Evolutionary conservation across 2,329 filamentous ascomycete genomes (phyloP).

Genomic region (Alternaria brassicae): DNA sequence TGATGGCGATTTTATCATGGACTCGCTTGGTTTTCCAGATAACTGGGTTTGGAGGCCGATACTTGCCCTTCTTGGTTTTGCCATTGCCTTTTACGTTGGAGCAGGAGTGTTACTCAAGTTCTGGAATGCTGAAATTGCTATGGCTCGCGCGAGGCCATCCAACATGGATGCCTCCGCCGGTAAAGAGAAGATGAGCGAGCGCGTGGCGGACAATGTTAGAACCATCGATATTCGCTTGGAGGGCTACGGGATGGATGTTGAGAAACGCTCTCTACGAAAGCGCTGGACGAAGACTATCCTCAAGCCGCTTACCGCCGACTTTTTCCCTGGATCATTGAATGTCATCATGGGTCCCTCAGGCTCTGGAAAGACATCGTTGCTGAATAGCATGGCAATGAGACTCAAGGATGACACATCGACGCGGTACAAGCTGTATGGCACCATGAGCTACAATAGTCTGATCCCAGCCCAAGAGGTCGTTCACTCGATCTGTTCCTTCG

Average conservation of each 20-base stretch:
- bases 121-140: slow-evolving; percentile 71
- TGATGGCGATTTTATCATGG: slow-evolving; percentile 72
- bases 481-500: slow-evolving; percentile 75
- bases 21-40: slow-evolving; percentile 70
- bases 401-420: slow-evolving; percentile 68
- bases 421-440: slow-evolving; percentile 67
- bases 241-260: slow-evolving; percentile 68
- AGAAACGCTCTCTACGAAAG: slow-evolving; percentile 64
- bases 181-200: slow-evolving; percentile 71
- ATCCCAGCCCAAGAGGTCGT: slow-evolving; percentile 72
- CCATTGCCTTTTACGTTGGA: slow-evolving; percentile 66
- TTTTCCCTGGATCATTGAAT: slow-evolving; percentile 73
- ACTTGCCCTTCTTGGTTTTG: slow-evolving; percentile 67
- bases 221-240: slow-evolving; percentile 71
- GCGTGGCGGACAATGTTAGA: slow-evolving; percentile 62
- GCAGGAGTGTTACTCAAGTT: slow-evolving; percentile 70
- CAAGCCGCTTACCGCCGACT: slow-evolving; percentile 70
- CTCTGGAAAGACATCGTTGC: slow-evolving; percentile 75
- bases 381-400: slow-evolving; percentile 75
- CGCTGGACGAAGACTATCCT: slow-evolving; percentile 64
- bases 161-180: slow-evolving; percentile 69
- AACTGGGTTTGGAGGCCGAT: slow-evolving; percentile 74
- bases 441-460: slow-evolving; percentile 73
- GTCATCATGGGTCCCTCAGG: slow-evolving; percentile 83
- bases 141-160: slow-evolving; percentile 66